phyloP scores from a whole-genome alignment of 768 basidiomycete genomes.

The Tephrocybe sp. region DNA sequence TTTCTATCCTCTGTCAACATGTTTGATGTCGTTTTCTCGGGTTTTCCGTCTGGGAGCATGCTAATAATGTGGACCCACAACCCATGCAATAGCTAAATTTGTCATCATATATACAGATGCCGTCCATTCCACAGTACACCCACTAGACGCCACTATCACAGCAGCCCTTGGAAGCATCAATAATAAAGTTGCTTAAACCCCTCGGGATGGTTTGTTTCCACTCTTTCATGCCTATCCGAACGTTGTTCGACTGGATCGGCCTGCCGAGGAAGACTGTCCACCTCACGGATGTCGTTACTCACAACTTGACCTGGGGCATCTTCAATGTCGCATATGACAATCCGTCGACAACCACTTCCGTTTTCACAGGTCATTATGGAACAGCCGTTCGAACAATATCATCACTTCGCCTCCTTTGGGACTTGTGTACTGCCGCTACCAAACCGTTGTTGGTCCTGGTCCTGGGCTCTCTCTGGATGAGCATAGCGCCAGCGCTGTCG shows the following conservation, averaged over 20 bases:
- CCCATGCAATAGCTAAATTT: too few relatives aligned
- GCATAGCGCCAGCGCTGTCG: slow-evolving; percentile 31
- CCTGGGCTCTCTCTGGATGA: slow-evolving; percentile 28
- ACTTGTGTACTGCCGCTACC: slow-evolving; percentile 23
- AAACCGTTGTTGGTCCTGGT: slow-evolving; percentile 23
- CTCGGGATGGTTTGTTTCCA: neutral
- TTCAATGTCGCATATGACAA: slow-evolving; percentile 35
- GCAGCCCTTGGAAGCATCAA: neutral
- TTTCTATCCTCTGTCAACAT: too few relatives aligned
- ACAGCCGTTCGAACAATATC: slow-evolving; percentile 2
- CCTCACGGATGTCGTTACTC: neutral
- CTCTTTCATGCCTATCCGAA: neutral
- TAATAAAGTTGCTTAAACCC: neutral
- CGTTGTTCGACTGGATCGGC: neutral
- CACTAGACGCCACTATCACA: neutral
- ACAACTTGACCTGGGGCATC: slow-evolving; percentile 28
- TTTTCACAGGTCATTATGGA: neutral
- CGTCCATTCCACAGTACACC: neutral
- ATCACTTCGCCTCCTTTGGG: slow-evolving; percentile 19
- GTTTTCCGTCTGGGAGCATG: neutral
- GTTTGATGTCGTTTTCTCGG: too few relatives aligned
- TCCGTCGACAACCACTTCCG: neutral
- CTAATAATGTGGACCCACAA: neutral
- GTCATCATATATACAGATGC: too few relatives aligned
- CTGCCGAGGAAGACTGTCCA: neutral